Evolutionary conservation across 345 rosid genomes (phyloP), one percentile per base, ranked within the genome.

Genomic region (Acer campestre): DNA sequence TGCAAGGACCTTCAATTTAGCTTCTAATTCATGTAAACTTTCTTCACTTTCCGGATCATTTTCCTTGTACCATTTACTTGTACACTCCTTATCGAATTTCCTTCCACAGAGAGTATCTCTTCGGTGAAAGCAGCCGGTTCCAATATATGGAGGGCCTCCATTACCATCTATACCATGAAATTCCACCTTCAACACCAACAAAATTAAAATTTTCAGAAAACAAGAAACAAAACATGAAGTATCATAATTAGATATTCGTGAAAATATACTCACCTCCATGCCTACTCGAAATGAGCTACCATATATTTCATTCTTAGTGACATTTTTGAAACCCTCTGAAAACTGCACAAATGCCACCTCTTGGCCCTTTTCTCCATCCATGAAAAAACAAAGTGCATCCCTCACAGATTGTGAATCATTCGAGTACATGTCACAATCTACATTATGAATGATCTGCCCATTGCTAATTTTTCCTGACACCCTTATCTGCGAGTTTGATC

Each of bases 341-440:
- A 83, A 89, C 84, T 93, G 97, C 69, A 93, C 93, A 68, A 83
- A 93, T 56, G 92, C 97, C 61, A 89, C 84, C 73, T 89, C 90
- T 44, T 79, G 76, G 14, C 97, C 89, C 35, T 86, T 77, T 53
- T 87, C 73, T 76, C 90, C 97, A 77, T 93, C 97, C 87, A 91
- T 80, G 80, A 94, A 91, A 84, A 94, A 90, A 86, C 95, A 94
- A n/a, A 92, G 88, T 1, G 97, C 94, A 23, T 92, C 98, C 7
- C 68, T 62, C 59, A 90, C 78, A 12, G 92, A 67, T 46, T 83
- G 84, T 17, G 97, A 82, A 76, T 84, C 84, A 84, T 90, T 92
- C 6, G 89, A 87, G 82, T 91, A 89, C 97, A 92, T 94, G 81
- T 94, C 98, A 73, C 98, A 92, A 80, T 94, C 98, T 62, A 92